Base-by-base conservation (phyloP, 2,329 filamentous ascomycete species). In the Talaromyces islandicus region DNA sequence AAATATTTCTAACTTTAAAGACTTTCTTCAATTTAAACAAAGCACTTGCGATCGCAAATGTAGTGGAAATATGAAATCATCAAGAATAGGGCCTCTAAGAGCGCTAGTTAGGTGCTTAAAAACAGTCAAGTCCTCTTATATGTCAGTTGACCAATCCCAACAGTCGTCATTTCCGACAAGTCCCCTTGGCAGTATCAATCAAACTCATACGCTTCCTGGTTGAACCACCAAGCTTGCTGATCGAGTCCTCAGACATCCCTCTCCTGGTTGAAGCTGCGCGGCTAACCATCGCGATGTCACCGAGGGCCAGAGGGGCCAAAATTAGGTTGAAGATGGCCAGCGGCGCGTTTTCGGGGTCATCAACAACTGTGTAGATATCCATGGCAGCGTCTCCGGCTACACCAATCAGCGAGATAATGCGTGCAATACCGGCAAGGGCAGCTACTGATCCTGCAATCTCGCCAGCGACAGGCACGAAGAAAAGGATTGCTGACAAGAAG, bases 401-500 rank as follows among this genome's bases (percentile, higher is more conserved):
- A 12, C 46, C 46, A 25, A 50, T 14, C 12, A 50, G 46, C 11
- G 46, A 50, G 21, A 50, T 14, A 50, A 50, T 19, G 46, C 12
- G 12, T 21, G 6, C 46, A 5, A 50, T 19, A 24, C n/a, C 46
- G 3, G 46, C 46, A 5, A 50, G 24, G 7, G 46, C 46, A 10
- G 12, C 21, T 5, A 50, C 46, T 17, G 46, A 51, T n/a, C 48
- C 48, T 19, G 19, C 48, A 14, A 51, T 27, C 10, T 51, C 48
- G 14, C 48, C 48, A 14, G 19, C 11, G 5, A 51, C 19, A 7
- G 48, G 21, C 11, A 27, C 21, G 60, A 68, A 62, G 60, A 71
- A 66, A 57, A 72, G 62, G n/a, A 71, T 60, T 43, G 66, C 67
- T 14, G 53, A 62, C 30, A 72, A 51, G 64, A 73, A 70, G 35